These are phyloP conservation scores for Gilbertella persicaria DNA, from an alignment of 371 early-diverging fungal genomes.

Conservation along the genomic window DNA sequence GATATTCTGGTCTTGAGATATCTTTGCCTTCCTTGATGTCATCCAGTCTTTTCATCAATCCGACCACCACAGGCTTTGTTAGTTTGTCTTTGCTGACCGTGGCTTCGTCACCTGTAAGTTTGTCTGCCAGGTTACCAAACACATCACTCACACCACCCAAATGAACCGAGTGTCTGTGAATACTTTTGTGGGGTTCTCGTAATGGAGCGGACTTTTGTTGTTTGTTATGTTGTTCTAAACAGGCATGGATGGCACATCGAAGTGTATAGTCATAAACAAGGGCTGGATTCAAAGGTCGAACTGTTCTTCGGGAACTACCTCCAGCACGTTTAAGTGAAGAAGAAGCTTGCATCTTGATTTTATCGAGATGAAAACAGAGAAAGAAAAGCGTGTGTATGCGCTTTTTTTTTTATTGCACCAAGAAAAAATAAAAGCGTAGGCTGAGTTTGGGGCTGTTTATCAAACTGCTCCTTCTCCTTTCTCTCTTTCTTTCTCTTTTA, in stretches of 20 bases:
- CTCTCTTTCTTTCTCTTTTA: background rate
- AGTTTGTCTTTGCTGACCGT: constrained; percentile 28
- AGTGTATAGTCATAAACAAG: constrained; percentile 41
- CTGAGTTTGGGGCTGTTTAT: no score
- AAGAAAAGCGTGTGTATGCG: no score
- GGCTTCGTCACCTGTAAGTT: constrained; percentile 25
- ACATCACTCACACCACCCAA: constrained; percentile 30
- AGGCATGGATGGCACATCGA: constrained; percentile 44
- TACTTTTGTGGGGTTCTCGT: constrained; percentile 18
- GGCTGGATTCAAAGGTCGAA: constrained; percentile 30
- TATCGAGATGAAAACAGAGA: no score
- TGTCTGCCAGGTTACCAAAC: constrained; percentile 37
- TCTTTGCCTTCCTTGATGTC: constrained; percentile 40
- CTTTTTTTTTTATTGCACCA: no score
- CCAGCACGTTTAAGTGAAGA: constrained; percentile 32
- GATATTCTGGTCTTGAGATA: constrained; percentile 29
- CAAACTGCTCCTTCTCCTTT: no score
- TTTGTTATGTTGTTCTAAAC: constrained; percentile 29
- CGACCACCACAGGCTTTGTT: constrained; percentile 34
- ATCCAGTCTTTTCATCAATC: constrained; percentile 33
- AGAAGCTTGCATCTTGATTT: constrained; percentile 20
- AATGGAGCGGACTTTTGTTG: constrained; percentile 8
- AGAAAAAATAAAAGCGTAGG: no score
- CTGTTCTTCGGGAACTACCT: constrained; percentile 23
- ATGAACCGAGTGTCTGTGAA: constrained; percentile 33